These are phyloP conservation scores for Aspergillus fumigatiaffinis DNA, from an alignment of 2,329 filamentous ascomycete species.

Conservation along the genomic window DNA sequence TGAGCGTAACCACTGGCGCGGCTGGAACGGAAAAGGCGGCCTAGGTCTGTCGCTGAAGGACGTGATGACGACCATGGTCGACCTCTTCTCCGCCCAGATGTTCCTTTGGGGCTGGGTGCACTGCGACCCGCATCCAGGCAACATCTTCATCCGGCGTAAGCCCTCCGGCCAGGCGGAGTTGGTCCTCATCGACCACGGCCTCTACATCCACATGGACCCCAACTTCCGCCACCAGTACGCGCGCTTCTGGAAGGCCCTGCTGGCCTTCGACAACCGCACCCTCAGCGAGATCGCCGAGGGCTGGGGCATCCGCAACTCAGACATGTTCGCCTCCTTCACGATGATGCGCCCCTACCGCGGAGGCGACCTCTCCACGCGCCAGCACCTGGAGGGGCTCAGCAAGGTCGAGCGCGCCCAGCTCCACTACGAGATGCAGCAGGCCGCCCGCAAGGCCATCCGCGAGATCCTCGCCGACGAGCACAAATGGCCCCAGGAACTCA, in stretches of 20 bases:
- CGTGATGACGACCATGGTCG: conserved; percentile 95
- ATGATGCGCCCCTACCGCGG: conserved; percentile 88
- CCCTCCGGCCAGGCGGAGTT: conserved; percentile 81
- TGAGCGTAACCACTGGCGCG: conserved; percentile 73
- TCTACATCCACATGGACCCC: conserved; percentile 88
- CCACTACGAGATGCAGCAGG: conserved; percentile 76
- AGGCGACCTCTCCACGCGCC: conserved; percentile 64
- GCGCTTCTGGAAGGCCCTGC: conserved; percentile 86
- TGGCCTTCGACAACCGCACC: conserved; percentile 87
- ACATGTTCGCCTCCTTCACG: conserved; percentile 88
- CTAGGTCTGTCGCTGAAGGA: conserved; percentile 77
- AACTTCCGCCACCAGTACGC: conserved; percentile 82
- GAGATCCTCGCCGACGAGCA: conserved; percentile 79
- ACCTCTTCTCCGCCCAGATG: conserved; percentile 95
- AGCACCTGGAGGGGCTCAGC: conserved; percentile 49
- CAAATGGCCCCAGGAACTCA: conserved; percentile 83
- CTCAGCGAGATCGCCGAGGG: conserved; percentile 66
- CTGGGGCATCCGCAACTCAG: conserved; percentile 87
- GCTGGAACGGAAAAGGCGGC: conserved; percentile 67
- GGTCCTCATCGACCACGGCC: conserved; percentile 92
- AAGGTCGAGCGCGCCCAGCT: conserved; percentile 55
- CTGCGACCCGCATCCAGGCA: conserved; percentile 95
- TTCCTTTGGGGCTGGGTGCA: conserved; percentile 96
- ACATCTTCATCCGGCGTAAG: conserved; percentile 88
- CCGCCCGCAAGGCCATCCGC: conserved; percentile 68